phyloP scores from a whole-genome alignment of 2,329 filamentous ascomycete species.

The Phialophora chinensis region DNA sequence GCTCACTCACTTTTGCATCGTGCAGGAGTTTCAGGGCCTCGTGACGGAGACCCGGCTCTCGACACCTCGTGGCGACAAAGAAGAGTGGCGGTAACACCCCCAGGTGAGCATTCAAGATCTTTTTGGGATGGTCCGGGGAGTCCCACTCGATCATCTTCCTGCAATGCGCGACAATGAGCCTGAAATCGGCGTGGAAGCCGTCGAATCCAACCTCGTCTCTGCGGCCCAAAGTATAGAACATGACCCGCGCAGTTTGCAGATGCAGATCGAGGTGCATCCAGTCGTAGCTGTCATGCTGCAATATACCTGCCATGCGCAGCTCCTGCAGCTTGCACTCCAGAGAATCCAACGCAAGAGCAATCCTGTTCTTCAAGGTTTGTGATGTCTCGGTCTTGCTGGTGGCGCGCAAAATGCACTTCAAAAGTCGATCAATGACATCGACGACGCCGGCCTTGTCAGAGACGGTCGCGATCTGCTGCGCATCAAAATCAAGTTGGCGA shows the following conservation, averaged over 20 bases:
- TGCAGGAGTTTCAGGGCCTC: constrained; percentile 20
- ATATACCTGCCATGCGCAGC: background rate
- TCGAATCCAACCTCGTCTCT: constrained; percentile 21
- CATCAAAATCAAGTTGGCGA: constrained; percentile 16
- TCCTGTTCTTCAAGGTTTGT: constrained; percentile 1
- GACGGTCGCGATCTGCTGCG: constrained; percentile 3
- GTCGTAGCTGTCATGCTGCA: background rate
- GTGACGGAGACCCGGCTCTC: constrained; percentile 60
- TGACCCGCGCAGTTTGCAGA: constrained; percentile 16
- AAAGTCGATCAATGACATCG: constrained; percentile 14
- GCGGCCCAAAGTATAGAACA: constrained; percentile 13
- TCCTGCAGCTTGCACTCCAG: constrained; percentile 6
- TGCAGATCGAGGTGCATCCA: constrained; percentile 20
- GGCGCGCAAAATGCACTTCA: constrained; percentile 18
- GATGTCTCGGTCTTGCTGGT: constrained; percentile 1
- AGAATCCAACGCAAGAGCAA: constrained; percentile 7
- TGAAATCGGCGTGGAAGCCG: constrained; percentile 18
- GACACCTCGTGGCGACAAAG: constrained; percentile 69
- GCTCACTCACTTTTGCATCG: constrained; percentile 9
- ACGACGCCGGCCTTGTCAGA: constrained; percentile 7
- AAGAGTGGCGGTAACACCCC: constrained; percentile 71
- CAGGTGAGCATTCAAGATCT: constrained; percentile 7
- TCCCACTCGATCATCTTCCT: constrained; percentile 19
- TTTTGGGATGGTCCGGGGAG: background rate
- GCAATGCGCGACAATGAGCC: constrained; percentile 14